A percentile compares a stretch with the other conserved stretches of the same genome.
These are phyloP conservation scores for Termitomyces eurrhizus DNA, from an alignment of 768 basidiomycete species.

Conservation along the genomic window DNA sequence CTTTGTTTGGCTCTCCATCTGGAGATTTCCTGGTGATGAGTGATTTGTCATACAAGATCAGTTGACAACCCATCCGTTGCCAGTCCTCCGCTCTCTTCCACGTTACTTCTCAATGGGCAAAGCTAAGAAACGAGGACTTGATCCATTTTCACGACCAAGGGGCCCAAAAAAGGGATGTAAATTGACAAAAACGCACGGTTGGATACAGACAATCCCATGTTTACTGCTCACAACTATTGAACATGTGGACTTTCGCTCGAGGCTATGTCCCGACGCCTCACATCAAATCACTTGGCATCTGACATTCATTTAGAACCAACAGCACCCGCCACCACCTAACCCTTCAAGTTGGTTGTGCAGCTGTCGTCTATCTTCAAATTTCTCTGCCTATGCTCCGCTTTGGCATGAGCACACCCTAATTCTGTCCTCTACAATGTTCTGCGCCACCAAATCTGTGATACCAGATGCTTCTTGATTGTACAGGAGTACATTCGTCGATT, in stretches of 20 bases:
- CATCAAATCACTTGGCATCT: background rate
- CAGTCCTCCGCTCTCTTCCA: background rate
- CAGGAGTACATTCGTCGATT: background rate
- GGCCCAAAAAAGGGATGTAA: background rate
- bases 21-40: background rate
- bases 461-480: background rate
- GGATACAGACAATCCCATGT: background rate
- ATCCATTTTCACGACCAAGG: background rate
- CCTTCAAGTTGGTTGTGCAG: background rate
- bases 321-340: background rate
- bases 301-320: background rate
- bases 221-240: background rate
- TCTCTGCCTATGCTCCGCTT: background rate
- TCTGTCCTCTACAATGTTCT: background rate
- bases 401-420: background rate
- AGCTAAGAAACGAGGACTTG: background rate
- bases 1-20: background rate
- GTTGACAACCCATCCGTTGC: background rate
- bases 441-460: background rate
- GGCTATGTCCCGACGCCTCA: too few relatives aligned
- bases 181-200: background rate
- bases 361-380: background rate
- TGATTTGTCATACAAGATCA: background rate
- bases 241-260: background rate
- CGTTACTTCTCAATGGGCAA: background rate